Percentiles rank a stretch among this genome's conserved stretches.
These are phyloP conservation scores for Phytophthora pini DNA, from an alignment of 352 stramenopile species.

Conservation along the genomic window DNA sequence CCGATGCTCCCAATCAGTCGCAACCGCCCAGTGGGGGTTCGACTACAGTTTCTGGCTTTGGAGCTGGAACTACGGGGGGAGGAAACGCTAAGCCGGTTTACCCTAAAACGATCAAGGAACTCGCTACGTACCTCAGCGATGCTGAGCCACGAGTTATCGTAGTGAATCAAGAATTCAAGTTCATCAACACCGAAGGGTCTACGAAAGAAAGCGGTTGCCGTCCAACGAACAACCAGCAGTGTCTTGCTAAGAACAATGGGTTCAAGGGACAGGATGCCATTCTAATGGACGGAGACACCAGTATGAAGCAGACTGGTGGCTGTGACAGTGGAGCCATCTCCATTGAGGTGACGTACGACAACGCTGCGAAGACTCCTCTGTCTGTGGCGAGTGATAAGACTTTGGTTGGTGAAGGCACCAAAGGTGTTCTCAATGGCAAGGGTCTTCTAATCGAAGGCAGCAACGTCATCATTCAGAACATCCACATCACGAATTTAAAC, in stretches of 20 bases:
- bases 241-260: slow-evolving; percentile 47
- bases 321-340: slow-evolving; percentile 20
- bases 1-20: no score
- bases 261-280: slow-evolving; percentile 50
- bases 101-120: slow-evolving; percentile 44
- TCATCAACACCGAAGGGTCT: slow-evolving; percentile 29
- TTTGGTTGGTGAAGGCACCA: slow-evolving; percentile 32
- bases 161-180: slow-evolving; percentile 51
- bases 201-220: slow-evolving; percentile 25
- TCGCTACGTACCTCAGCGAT: slow-evolving; percentile 45
- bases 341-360: slow-evolving; percentile 35
- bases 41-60: neutral
- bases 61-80: slow-evolving; percentile 39
- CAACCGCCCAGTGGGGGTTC: no score
- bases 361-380: slow-evolving; percentile 21
- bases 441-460: slow-evolving; percentile 27
- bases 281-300: slow-evolving; percentile 18
- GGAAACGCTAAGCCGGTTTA: slow-evolving; percentile 40
- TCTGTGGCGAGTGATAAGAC: slow-evolving; percentile 34
- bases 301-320: slow-evolving; percentile 35
- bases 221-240: slow-evolving; percentile 26
- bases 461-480: slow-evolving; percentile 48
- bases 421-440: slow-evolving; percentile 40
- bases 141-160: slow-evolving; percentile 48
- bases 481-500: slow-evolving; percentile 47